Percentiles rank a stretch among this genome's conserved stretches.
Evolutionary conservation across 2,329 filamentous ascomycete genomes (phyloP).

Genomic region (Aspergillus alliaceus): DNA sequence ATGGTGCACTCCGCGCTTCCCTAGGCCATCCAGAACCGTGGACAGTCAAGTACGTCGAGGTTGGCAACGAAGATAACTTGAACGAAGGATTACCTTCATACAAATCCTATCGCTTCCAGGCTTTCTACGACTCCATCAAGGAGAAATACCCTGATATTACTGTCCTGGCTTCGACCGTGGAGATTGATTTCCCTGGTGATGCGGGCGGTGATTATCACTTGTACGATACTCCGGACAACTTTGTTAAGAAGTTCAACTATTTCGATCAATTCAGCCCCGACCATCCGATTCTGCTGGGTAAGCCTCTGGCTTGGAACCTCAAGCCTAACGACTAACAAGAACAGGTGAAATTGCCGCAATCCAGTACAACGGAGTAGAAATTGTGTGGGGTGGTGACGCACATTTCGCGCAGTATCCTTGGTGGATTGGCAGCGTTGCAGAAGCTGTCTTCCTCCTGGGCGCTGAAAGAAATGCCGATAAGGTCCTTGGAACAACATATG

Average conservation of each 20-base stretch:
- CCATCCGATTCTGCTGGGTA: constrained; percentile 28
- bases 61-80: constrained; percentile 69
- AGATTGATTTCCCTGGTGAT: constrained; percentile 24
- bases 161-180: constrained; percentile 40
- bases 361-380: constrained; percentile 46
- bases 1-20: constrained; percentile 53
- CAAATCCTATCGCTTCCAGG: constrained; percentile 57
- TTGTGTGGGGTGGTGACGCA: constrained; percentile 47
- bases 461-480: constrained; percentile 59
- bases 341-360: constrained; percentile 28
- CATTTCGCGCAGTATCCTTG: constrained; percentile 51
- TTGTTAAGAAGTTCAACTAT: constrained; percentile 51
- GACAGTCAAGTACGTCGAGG: constrained; percentile 60
- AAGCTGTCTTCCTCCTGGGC: constrained; percentile 65
- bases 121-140: constrained; percentile 61
- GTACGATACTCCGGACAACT: constrained; percentile 53
- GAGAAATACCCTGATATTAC: constrained; percentile 56
- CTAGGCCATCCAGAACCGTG: constrained; percentile 64
- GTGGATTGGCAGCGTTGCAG: constrained; percentile 62
- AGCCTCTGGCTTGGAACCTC: not conserved
- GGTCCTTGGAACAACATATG: constrained; percentile 29
- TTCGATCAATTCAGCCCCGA: constrained; percentile 51
- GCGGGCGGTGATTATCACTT: constrained; percentile 46
- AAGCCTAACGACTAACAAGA: not conserved
- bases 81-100: constrained; percentile 52